A percentile compares a stretch with the other conserved stretches of the same genome.
These are phyloP conservation scores for Cladobotryum mycophilum DNA, from an alignment of 2,329 filamentous ascomycete genomes.

Conservation along the genomic window DNA sequence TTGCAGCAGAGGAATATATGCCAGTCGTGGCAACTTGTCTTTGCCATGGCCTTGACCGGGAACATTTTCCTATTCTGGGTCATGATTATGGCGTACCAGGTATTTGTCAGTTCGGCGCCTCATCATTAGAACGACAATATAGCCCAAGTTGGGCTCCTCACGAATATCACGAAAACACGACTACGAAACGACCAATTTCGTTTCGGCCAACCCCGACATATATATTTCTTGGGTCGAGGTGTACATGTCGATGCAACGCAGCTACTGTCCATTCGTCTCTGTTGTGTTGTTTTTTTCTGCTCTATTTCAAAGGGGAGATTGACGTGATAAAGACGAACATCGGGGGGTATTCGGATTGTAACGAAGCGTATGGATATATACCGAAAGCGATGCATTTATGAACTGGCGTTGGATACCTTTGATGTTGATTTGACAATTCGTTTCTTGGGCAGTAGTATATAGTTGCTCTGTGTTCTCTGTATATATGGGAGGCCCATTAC, in stretches of 20 bases:
- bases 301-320: too few relatives aligned
- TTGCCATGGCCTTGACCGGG: constrained; percentile 56
- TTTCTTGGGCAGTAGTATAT: background rate
- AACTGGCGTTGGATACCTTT: constrained; percentile 7
- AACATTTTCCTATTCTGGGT: constrained; percentile 59
- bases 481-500: background rate
- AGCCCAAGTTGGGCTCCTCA: background rate
- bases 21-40: constrained; percentile 59
- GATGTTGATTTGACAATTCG: background rate
- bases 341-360: background rate
- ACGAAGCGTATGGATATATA: constrained; percentile 6
- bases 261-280: too few relatives aligned
- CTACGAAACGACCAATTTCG: background rate
- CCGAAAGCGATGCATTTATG: constrained; percentile 7
- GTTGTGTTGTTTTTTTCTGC: too few relatives aligned
- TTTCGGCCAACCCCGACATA: too few relatives aligned
- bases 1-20: constrained; percentile 58
- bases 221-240: too few relatives aligned
- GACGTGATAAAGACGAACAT: too few relatives aligned
- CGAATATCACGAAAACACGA: background rate
- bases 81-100: constrained; percentile 61
- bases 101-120: constrained; percentile 43
- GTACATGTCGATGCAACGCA: too few relatives aligned
- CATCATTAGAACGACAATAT: background rate
- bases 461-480: background rate